Evolutionary conservation across 192 early-diverging fungal genomes (phyloP), one percentile per base, ranked within the genome.

Genomic region (Coemansia sp.): DNA sequence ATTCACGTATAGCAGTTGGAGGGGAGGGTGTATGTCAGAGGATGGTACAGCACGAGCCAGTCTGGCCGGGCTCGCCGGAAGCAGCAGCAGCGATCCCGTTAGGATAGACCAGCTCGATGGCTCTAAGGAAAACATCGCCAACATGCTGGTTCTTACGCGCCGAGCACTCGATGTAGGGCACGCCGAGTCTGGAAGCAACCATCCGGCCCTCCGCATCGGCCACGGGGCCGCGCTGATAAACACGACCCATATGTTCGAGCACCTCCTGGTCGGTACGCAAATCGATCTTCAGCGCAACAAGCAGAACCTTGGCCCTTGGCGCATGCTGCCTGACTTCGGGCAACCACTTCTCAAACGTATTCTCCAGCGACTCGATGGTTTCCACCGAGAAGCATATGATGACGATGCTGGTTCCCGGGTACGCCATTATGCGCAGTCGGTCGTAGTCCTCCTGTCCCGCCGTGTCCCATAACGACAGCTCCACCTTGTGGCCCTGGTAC

Each of bases 371-470:
- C 67, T 88, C 86, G 43, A 89, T 89, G 19, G 90, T 88, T 62
- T 90, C 92, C 48, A 97, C 88, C 49, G 92, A 89, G 72, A 95
- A 97, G 78, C 92, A 93, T 62, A 98, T 91, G 60, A 98, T 79
- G 59, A 98, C 91, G 40, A 94, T 91, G 80, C 95, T 87, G 8
- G 93, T 89, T 68, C 92, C 93, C 13, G 93, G 90, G 73, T 96
- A 98, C 19, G 91, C 91, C 57, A 96, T 83, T 16, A 91, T 89
- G 42, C 95, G 89, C 63, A 98, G 80, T 63, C 93, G 90, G 83
- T 96, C 94, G 74, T 95, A 95, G 74, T 98, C 96, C 83, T 97
- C 93, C 66, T 94, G 93, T 58, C 95, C 66, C 59, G 95, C 94
- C 63, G 95, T 97, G 88, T 98, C 96, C 94, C 94, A 98, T 22